phyloP scores from a whole-genome alignment of 306 rosid species.

The Aeschynomene evenia region DNA sequence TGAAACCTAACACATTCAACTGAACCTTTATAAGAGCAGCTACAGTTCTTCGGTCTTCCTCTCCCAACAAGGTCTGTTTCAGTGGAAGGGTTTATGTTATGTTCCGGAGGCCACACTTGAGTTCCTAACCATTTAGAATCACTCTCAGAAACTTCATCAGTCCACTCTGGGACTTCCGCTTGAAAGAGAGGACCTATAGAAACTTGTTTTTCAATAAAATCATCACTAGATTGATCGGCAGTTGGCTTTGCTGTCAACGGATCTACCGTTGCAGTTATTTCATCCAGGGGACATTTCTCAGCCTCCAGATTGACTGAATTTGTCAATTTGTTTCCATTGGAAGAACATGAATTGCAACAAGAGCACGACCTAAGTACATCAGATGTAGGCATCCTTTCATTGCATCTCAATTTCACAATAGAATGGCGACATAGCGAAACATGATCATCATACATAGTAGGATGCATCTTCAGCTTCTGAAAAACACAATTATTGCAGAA shows the following conservation, averaged over 20 bases:
- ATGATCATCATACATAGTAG: conserved; percentile 76
- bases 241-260: neutral
- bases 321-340: conserved; percentile 25
- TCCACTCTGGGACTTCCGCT: conserved; percentile 79
- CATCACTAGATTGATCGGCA: conserved; percentile 26
- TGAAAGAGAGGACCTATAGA: conserved; percentile 54
- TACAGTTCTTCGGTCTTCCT: conserved; percentile 57
- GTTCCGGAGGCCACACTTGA: conserved; percentile 52
- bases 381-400: conserved; percentile 44
- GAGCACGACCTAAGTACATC: conserved; percentile 44
- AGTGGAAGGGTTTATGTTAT: neutral
- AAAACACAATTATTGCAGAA: conserved; percentile 38
- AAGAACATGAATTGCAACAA: conserved; percentile 51
- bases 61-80: conserved; percentile 38
- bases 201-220: conserved; percentile 37
- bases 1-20: conserved; percentile 81
- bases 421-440: conserved; percentile 31
- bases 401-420: conserved; percentile 52
- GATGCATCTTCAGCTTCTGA: conserved; percentile 89
- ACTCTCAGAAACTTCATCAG: conserved; percentile 58
- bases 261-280: conserved; percentile 27
- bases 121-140: conserved; percentile 82
- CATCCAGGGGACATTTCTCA: conserved; percentile 34
- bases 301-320: conserved; percentile 29
- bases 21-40: conserved; percentile 60